Evolutionary conservation across 805 yeast genomes (phyloP), one percentile per base, ranked within the genome.

Genomic region (Starmerella stigmatis): DNA sequence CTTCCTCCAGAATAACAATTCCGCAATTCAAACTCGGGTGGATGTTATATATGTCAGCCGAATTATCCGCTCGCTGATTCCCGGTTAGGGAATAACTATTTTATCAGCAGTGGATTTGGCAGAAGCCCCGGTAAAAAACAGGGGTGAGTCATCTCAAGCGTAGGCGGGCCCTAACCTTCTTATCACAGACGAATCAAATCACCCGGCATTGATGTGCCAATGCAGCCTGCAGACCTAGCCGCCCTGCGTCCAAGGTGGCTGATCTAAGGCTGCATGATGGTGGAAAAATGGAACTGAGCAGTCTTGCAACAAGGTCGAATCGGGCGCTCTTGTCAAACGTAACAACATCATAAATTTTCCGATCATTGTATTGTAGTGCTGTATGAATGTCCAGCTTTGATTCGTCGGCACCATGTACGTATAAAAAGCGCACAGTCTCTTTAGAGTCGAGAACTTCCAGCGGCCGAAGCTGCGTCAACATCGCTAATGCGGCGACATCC

Each of bases 101-200:
- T 32, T 23, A 32, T 22, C 35, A 5, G 21, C 35, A 32, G 23
- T 22, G 35, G 9, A 9, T 17, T 20, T 11, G n/a, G 35, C 22
- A 17, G 20, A 15, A 30, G 35, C 22, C 4, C 35, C 35, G 35
- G 35, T 19, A 15, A 29, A 29, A 29, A 19, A 29, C 6, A 17
- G 32, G 32, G 20, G 20, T 32, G 17, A 32, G 23, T 32, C 35
- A 32, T 23, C 17, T 5, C 21, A 6, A 4, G 7, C n/a, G 10
- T 12, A 20, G 17, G 35, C 17, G 19, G 12, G 8, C 35, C 35
- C 23, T 8, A 27, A 26, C 38, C 38, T 21, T 17, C 19, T 34
- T 22, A 34, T 34, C 38, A 22, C 5, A 22, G 27, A 23, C 38
- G 38, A 34, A 34, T 34, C 38, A 34, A 6, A 34, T 34, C 38